Conservation (phyloP, 208 protist species). For the Wallacemonas sp. region DNA sequence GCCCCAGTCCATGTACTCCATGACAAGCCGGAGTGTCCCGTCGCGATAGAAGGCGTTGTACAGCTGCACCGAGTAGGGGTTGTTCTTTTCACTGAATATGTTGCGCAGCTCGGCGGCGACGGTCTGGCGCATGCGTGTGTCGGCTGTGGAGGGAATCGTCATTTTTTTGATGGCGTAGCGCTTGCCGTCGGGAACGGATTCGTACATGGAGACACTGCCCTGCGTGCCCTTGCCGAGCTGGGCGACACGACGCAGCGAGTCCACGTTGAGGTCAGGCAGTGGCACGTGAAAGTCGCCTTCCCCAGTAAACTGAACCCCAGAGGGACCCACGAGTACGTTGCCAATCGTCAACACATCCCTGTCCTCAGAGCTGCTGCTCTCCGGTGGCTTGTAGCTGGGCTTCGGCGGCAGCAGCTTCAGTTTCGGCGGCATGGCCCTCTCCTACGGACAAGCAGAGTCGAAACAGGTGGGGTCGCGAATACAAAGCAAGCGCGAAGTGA, state of each 20-base stretch:
- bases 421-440: conserved; percentile 58
- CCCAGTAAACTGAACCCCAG: conserved; percentile 76
- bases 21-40: conserved; percentile 64
- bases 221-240: conserved; percentile 70
- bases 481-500: no score
- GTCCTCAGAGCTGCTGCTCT: conserved; percentile 18
- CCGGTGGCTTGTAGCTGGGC: conserved; percentile 25
- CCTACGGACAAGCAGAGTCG: no score
- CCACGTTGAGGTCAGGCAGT: conserved; percentile 61
- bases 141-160: conserved; percentile 52
- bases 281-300: conserved; percentile 74
- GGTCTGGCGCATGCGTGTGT: conserved; percentile 61
- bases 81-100: conserved; percentile 67
- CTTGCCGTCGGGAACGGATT: conserved; percentile 22
- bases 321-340: conserved; percentile 67
- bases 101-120: conserved; percentile 82
- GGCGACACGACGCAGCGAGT: conserved; percentile 38
- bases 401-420: conserved; percentile 66
- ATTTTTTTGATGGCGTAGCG: conserved; percentile 82
- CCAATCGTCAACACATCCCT: conserved; percentile 67
- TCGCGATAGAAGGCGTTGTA: conserved; percentile 87
- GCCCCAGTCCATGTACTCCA: conserved; percentile 91
- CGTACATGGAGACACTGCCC: conserved; percentile 80
- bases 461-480: no score
- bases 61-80: conserved; percentile 73